Evolutionary conservation across 2,329 filamentous ascomycete genomes (phyloP).

Genomic region (Cordyceps militaris): DNA sequence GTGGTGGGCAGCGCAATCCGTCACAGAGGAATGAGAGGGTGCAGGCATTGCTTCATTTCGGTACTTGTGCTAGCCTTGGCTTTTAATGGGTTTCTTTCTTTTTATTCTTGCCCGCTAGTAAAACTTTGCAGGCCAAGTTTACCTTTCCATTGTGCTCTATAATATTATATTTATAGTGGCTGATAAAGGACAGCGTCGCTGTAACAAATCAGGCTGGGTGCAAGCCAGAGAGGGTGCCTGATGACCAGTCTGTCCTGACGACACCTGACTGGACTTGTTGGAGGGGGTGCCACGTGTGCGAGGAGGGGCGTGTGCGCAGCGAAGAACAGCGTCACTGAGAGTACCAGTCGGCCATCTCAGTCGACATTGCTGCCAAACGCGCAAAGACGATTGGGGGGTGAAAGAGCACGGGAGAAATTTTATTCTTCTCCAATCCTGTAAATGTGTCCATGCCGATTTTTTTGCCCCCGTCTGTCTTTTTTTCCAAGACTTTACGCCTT

Average conservation of each 20-base stretch:
- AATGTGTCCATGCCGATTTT: too few species aligned
- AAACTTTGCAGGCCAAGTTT: too few species aligned
- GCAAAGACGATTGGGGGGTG: neutral
- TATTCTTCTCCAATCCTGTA: neutral
- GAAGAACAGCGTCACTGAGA: neutral
- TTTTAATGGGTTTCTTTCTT: neutral
- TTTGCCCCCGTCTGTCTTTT: neutral
- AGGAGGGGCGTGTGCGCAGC: slow-evolving; percentile 3
- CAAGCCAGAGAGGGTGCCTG: neutral
- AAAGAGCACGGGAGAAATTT: neutral
- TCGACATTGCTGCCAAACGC: neutral
- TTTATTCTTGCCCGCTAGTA: too few species aligned
- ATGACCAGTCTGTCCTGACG: neutral
- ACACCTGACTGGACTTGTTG: slow-evolving; percentile 21
- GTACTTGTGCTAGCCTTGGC: neutral
- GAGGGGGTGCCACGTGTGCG: slow-evolving; percentile 9
- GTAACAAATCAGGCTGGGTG: neutral
- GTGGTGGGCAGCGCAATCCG: neutral
- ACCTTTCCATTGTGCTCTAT: too few species aligned
- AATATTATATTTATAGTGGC: too few species aligned
- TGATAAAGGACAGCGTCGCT: too few species aligned
- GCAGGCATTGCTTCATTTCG: too few species aligned
- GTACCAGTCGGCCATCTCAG: neutral
- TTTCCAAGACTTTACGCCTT: neutral
- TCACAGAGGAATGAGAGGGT: neutral